Evolutionary conservation across 2,329 filamentous ascomycete species (phyloP), one percentile per base, ranked within the genome.

Genomic region (Epicoccum nigrum): DNA sequence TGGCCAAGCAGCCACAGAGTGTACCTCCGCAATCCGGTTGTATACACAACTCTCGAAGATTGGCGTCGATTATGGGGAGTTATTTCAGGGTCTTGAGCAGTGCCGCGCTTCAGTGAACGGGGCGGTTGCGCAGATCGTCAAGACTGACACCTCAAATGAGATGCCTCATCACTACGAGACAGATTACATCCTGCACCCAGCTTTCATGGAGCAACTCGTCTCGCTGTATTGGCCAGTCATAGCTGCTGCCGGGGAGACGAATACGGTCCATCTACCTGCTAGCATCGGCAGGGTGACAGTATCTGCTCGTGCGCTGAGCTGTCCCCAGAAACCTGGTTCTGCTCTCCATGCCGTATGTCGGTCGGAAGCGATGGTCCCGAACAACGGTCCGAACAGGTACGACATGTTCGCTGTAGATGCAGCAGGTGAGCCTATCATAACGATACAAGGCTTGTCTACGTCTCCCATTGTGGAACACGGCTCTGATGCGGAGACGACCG

Each of bases 61-160:
- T 15, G 81, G 81, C 0, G 79, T 81, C 0, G 67, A 71, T 1
- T 84, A 84, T 54, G 82, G 81, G 0, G 67, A 76, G 1, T 74
- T 74, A 0, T 84, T 85, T 69, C 80, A 81, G 60, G 77, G 80
- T 3, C 58, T 85, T 8, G 69, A 71, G 34, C 75, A 78, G 45
- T 80, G 77, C 59, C 72, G 70, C 17, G 76, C 78, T 4, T 74
- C 71, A 9, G 59, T 63, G 17, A 42, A 39, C 4, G 62, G 66
- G 25, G 68, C 70, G 2, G 56, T 69, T 4, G 62, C 64, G 4
- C 40, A 51, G 11, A 59, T 70, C 7, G 43, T 44, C 2, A 19
- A 48, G 19, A 38, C 56, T 15, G 58, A 64, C 41, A 69, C 67
- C 5, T 30, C 27, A 4, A 23, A 39, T 1, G 64, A 68, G 13